Evolutionary conservation across 805 yeast species (phyloP).

Genomic region (Nakazawaea wyomingensis): DNA sequence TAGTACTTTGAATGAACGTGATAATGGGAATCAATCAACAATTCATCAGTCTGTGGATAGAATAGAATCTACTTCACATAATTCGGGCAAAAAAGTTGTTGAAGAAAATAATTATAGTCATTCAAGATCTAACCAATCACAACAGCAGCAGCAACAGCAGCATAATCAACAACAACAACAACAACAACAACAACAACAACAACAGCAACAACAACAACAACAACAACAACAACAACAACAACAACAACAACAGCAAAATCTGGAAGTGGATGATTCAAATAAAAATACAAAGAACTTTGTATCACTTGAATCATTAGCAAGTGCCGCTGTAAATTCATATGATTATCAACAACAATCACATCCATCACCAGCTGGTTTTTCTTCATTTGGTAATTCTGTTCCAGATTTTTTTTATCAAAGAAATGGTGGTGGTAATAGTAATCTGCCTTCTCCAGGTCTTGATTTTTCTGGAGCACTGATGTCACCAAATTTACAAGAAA

Average conservation of each 20-base stretch:
- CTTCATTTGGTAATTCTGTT: neutral
- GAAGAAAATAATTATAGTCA: neutral
- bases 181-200: neutral
- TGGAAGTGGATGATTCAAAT: too few species aligned
- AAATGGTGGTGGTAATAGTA: neutral
- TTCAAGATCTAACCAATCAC: neutral
- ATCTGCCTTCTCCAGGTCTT: slow-evolving; percentile 3
- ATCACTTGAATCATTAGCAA: slow-evolving; percentile 1
- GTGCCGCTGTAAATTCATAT: neutral
- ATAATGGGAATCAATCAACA: slow-evolving; percentile 15
- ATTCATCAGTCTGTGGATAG: slow-evolving; percentile 5
- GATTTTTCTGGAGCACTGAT: neutral
- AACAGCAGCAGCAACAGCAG: neutral
- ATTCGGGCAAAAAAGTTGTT: neutral
- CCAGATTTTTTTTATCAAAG: slow-evolving; percentile 3
- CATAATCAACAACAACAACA: neutral
- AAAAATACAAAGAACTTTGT: neutral
- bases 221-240: neutral
- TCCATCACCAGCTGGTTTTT: neutral
- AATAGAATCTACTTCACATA: neutral
- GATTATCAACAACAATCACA: neutral
- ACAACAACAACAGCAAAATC: too few species aligned
- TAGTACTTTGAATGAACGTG: slow-evolving; percentile 6
- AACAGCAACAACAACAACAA: too few species aligned
- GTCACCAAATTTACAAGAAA: slow-evolving; percentile 8